Evolutionary conservation across 345 rosid species (phyloP), one percentile per base, ranked within the genome.

Genomic region (Tarenaya hassleriana): DNA sequence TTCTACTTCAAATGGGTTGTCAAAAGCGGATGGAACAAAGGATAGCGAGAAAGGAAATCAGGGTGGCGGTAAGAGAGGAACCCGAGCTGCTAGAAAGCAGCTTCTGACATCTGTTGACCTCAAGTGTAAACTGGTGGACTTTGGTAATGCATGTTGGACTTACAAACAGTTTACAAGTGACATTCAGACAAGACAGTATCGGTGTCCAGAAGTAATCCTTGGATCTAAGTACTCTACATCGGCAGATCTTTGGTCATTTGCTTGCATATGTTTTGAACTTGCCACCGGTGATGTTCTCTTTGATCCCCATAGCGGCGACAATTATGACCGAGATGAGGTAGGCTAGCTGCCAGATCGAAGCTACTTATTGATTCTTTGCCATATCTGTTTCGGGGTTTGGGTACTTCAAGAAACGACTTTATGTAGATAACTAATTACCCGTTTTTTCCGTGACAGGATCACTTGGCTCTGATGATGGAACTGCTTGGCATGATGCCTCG

Each of bases 141-240:
- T 91, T 52, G 98, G 98, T 56, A 91, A 84, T 77, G 92, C 96
- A 37, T 91, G 96, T 66, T 91, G 98, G 98, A 87, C 94, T 0
- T 69, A 84, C 69, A 87, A 91, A 65, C 96, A 91, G 55, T 91
- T 87, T 32, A 91, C 98, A 31, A 87, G 82, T 61, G 98, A 91
- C 68, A 84, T 87, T 62, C 98, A 91, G 71, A 84, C 96, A 0
- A 79, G 98, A 47, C 98, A 91, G 71, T 91, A 87, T 60, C 74
- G 95, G 51, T 79, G 88, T 55, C 98, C 98, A 0, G 96, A 91
- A 75, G 98, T 84, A 64, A 69, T 87, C 46, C 86, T 91, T 46
- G 95, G 96, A 58, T 72, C 95, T 7, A 87, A 77, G 60, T 91
- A 91, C 77, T 84, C 96, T 2, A 83, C 94, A 21, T 47, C 94